phyloP scores from a whole-genome alignment of 2,329 filamentous ascomycete species.

The Fusarium chlamydosporum region DNA sequence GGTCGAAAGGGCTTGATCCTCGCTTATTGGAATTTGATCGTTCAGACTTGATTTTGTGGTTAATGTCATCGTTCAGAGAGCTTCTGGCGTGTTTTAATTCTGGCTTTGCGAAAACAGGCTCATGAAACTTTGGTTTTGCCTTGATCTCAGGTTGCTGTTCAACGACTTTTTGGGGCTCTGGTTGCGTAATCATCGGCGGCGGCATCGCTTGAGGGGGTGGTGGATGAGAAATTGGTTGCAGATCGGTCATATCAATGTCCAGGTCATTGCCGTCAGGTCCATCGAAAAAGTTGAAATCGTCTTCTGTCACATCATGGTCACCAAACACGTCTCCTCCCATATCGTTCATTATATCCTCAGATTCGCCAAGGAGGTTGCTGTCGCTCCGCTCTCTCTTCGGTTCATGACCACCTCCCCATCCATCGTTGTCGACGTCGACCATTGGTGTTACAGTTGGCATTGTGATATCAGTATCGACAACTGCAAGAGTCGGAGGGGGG shows the following conservation, averaged over 20 bases:
- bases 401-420: slow-evolving; percentile 58
- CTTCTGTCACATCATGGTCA: slow-evolving; percentile 83
- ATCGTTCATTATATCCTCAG: slow-evolving; percentile 76
- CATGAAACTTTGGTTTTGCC: slow-evolving; percentile 45
- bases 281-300: slow-evolving; percentile 88
- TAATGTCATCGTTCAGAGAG: slow-evolving; percentile 61
- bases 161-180: slow-evolving; percentile 29
- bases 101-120: slow-evolving; percentile 68
- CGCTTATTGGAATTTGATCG: slow-evolving; percentile 60
- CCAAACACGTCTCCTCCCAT: slow-evolving; percentile 78
- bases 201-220: slow-evolving; percentile 27
- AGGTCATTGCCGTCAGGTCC: slow-evolving; percentile 61
- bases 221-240: slow-evolving; percentile 30
- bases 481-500: slow-evolving; percentile 49
- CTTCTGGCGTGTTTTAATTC: slow-evolving; percentile 72
- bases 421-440: slow-evolving; percentile 47
- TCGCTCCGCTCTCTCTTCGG: slow-evolving; percentile 62
- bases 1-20: slow-evolving; percentile 69
- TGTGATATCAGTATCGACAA: slow-evolving; percentile 52
- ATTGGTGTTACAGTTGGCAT: slow-evolving; percentile 43
- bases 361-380: slow-evolving; percentile 61
- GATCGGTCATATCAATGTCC: slow-evolving; percentile 52
- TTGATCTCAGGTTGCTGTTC: slow-evolving; percentile 35
- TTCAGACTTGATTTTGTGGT: slow-evolving; percentile 52
- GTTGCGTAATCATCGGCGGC: slow-evolving; percentile 25